A percentile compares a stretch with the other conserved stretches of the same genome.
Evolutionary conservation across 306 rosid genomes (phyloP).

Genomic region (Ormosia semicastrata): DNA sequence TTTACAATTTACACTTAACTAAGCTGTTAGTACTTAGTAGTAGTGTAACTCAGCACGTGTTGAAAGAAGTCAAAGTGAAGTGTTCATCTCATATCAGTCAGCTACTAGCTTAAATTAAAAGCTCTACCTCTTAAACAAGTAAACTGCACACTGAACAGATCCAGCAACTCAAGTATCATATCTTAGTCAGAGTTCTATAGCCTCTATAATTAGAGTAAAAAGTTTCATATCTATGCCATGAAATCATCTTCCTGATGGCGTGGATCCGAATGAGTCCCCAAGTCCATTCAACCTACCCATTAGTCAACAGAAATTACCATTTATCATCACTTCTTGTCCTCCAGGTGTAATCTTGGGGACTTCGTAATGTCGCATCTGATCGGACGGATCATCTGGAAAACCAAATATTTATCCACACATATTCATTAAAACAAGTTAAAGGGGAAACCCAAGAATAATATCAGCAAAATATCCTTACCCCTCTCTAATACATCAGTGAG

Average conservation of each 20-base stretch:
- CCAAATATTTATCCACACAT: neutral
- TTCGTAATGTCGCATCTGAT: neutral
- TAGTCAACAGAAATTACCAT: neutral
- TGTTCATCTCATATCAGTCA: neutral
- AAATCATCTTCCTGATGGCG: conserved; percentile 9
- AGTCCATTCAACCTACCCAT: neutral
- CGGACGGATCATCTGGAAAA: conserved; percentile 32
- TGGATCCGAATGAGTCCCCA: conserved; percentile 1
- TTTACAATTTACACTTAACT: conserved; percentile 1
- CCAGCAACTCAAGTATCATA: neutral
- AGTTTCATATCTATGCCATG: neutral
- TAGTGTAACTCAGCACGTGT: neutral
- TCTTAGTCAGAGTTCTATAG: neutral
- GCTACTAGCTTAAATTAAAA: conserved; percentile 16
- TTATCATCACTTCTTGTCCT: conserved; percentile 23
- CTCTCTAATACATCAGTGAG: conserved; percentile 6
- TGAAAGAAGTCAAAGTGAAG: conserved; percentile 10
- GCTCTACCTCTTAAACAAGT: neutral
- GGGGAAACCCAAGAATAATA: neutral
- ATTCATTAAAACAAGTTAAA: neutral
- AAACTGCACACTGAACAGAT: conserved; percentile 4
- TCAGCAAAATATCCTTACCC: conserved; percentile 25
- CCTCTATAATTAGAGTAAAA: neutral
- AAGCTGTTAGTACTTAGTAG: neutral
- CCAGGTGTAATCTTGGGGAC: conserved; percentile 3